Percentiles rank a stretch among this genome's conserved stretches.
Conservation (phyloP, 2,329 filamentous ascomycete species). For the Gliomastix tumulicola region DNA sequence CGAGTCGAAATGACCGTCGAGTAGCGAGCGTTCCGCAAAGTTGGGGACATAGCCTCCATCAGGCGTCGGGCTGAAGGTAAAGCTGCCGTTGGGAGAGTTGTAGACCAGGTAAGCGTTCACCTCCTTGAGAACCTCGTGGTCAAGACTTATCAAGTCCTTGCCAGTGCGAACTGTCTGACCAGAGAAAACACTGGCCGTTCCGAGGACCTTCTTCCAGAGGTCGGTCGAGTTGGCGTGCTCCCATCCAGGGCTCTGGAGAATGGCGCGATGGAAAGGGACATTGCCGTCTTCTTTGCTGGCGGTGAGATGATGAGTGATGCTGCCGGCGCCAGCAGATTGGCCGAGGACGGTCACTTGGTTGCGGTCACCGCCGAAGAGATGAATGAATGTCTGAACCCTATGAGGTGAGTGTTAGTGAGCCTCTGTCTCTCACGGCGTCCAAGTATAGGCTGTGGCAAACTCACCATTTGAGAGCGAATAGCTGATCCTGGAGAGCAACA, state of each 20-base stretch:
- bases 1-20: conserved; percentile 17
- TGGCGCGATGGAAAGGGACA: conserved; percentile 37
- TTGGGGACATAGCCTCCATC: conserved; percentile 21
- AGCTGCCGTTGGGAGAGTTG: conserved; percentile 8
- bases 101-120: conserved; percentile 20
- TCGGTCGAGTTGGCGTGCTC: conserved; percentile 1
- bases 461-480: conserved; percentile 37
- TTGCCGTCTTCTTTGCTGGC: conserved; percentile 30
- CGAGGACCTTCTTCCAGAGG: conserved; percentile 6
- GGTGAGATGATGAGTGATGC: conserved; percentile 39
- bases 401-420: no score
- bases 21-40: conserved; percentile 18
- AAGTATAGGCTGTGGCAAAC: no score
- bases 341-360: conserved; percentile 41
- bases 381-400: conserved; percentile 37
- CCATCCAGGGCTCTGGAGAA: conserved; percentile 21
- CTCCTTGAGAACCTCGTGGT: conserved; percentile 12
- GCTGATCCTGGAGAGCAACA: conserved; percentile 41
- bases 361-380: conserved; percentile 41
- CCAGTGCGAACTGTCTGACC: conserved; percentile 4
- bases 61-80: conserved; percentile 24
- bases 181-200: conserved; percentile 5
- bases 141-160: conserved; percentile 3
- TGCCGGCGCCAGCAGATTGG: conserved; percentile 43
- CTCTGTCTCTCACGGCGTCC: no score